Base-by-base conservation (phyloP, 2,329 filamentous ascomycete genomes). In the Waltergamsia citrina region DNA sequence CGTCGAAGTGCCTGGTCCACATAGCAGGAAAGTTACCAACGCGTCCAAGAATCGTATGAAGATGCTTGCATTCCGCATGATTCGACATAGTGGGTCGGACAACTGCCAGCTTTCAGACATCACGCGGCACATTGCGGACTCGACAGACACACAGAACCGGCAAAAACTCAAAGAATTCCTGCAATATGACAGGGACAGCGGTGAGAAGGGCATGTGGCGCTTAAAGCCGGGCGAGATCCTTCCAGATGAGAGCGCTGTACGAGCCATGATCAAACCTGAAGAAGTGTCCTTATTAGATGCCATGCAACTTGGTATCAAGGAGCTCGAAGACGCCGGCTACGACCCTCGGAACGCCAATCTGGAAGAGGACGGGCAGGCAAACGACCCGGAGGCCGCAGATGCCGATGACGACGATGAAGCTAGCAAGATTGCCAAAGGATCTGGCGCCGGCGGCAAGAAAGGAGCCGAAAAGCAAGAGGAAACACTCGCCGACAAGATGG, bases 151-250 rank as follows among this genome's bases (percentile, higher is more conserved):
- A 36, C 90, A 96, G 52, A 96, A 95, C 47, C 77, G 92, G 22
- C 88, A 94, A 50, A 95, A 96, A 58, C 80, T 98, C 61, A 92
- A 95, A 50, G 92, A 98, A 48, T 96, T 98, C 54, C 78, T 98
- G 45, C 72, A 78, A 32, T 96, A 95, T 51, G 82, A 92, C 49
- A 88, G 93, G 50, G 82, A 87, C 14, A 60, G 56, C 27, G 49
- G 49, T 7, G 74, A 80, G 34, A 88, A 88, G 49, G 84, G 85
- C 21, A 64, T 71, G 43, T 98, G 92, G 92, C 77, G 81, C 19
- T 72, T 94, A 41, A 75, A 74, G 33, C 65, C 76, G 7, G 75
- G 76, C 16, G 84, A 95, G 44, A 66, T 74, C 1, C 67, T 92
- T 16, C 85, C 88, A 10, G 86, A 94, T 39, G 83, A 90, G 50